Evolutionary conservation across 2,329 filamentous ascomycete genomes (phyloP).

Genomic region (Helotiales sp.): DNA sequence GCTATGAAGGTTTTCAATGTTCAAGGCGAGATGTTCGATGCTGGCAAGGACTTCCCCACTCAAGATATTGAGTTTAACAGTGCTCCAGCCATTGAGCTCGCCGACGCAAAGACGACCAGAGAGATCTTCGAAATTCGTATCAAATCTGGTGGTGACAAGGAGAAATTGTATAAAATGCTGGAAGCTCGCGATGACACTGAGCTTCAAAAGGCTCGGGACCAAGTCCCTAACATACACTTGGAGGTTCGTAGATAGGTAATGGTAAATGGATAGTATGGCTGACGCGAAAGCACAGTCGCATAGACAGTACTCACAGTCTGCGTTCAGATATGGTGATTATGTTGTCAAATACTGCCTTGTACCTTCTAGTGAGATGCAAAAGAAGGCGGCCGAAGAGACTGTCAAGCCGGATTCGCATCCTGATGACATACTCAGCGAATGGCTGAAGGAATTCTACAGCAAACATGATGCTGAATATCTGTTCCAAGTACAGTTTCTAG

Average conservation of each 20-base stretch:
- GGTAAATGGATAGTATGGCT: background rate
- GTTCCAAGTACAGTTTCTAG: slow-evolving; percentile 47
- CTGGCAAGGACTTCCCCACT: slow-evolving; percentile 35
- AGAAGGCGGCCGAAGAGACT: slow-evolving; percentile 40
- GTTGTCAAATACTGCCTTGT: slow-evolving; percentile 48
- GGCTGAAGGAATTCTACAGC: slow-evolving; percentile 41
- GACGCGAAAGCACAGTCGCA: slow-evolving; percentile 23
- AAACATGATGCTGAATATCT: slow-evolving; percentile 42
- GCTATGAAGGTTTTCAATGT: slow-evolving; percentile 51
- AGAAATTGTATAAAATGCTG: slow-evolving; percentile 43
- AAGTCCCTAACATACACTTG: slow-evolving; percentile 42
- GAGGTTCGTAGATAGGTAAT: slow-evolving; percentile 23
- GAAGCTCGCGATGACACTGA: slow-evolving; percentile 39
- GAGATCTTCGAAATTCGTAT: slow-evolving; percentile 45
- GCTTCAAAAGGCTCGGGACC: slow-evolving; percentile 41
- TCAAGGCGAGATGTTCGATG: slow-evolving; percentile 42
- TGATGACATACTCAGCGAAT: slow-evolving; percentile 40
- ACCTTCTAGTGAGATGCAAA: slow-evolving; percentile 42
- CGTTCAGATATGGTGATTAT: slow-evolving; percentile 48
- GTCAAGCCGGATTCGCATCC: slow-evolving; percentile 37
- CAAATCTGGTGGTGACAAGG: slow-evolving; percentile 38
- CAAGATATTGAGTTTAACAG: slow-evolving; percentile 51
- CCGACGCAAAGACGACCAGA: slow-evolving; percentile 44
- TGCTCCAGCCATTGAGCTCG: slow-evolving; percentile 47
- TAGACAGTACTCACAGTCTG: slow-evolving; percentile 46